These are phyloP conservation scores for Candida maesae DNA, from an alignment of 805 yeast species.

Conservation along the genomic window DNA sequence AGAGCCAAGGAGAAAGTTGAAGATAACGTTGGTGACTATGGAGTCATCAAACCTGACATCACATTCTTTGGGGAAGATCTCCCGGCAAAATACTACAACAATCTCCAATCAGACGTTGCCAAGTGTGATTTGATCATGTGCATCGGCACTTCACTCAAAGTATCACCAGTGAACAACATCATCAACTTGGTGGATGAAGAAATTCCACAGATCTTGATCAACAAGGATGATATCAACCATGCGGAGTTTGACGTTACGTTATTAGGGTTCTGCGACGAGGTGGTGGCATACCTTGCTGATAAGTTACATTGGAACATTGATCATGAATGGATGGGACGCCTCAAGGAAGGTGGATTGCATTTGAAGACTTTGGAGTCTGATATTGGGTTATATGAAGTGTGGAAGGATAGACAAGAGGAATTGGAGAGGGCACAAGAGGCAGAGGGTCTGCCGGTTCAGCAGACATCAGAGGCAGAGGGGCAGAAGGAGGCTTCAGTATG, in stretches of 20 bases:
- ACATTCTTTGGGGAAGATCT: slow-evolving; percentile 87
- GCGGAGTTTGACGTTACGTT: slow-evolving; percentile 75
- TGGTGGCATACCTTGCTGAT: slow-evolving; percentile 59
- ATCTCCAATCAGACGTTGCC: slow-evolving; percentile 53
- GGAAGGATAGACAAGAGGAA: slow-evolving; percentile 18
- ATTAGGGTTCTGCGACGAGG: slow-evolving; percentile 82
- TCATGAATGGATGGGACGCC: slow-evolving; percentile 45
- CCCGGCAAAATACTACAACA: slow-evolving; percentile 64
- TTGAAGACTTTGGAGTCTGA: slow-evolving; percentile 28
- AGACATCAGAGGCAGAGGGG: background rate
- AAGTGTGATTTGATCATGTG: slow-evolving; percentile 78
- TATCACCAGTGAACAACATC: slow-evolving; percentile 87
- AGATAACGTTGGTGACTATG: slow-evolving; percentile 46
- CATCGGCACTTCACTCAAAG: slow-evolving; percentile 88
- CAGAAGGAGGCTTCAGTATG: background rate
- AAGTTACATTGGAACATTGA: slow-evolving; percentile 57
- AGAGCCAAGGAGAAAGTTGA: slow-evolving; percentile 28
- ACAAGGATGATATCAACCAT: slow-evolving; percentile 71
- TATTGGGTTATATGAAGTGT: slow-evolving; percentile 34
- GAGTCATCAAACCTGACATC: slow-evolving; percentile 89
- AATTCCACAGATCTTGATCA: slow-evolving; percentile 81
- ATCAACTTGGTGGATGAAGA: slow-evolving; percentile 67
- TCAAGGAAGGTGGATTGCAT: slow-evolving; percentile 31
- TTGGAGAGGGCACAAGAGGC: too few relatives aligned
- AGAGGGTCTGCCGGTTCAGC: too few relatives aligned